Base-by-base conservation (phyloP, 2,329 filamentous ascomycete genomes). In the Cladosporium sp. region DNA sequence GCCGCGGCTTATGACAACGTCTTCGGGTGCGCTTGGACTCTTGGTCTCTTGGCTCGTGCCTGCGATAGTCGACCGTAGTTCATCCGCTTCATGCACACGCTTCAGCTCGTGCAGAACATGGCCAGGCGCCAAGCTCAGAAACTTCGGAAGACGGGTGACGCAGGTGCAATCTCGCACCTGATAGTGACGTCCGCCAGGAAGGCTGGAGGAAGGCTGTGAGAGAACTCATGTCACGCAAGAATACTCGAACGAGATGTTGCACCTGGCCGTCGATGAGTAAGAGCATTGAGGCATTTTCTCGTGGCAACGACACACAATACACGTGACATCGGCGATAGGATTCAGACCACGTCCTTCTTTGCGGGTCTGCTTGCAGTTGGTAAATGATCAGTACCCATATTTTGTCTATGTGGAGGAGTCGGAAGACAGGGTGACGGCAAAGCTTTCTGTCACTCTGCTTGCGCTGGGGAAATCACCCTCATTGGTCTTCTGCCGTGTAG, bases 321-420 rank as follows among this genome's bases (percentile, higher is more conserved):
- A 47, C 52, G 52, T 51, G 49, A 51, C 34, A 51, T 56, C 52
- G 52, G 52, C 52, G 52, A 49, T 56, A 56, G 52, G 52, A 56
- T 56, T 56, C 52, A 30, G 19, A 47, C 52, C 52, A 56, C 49
- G 22, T 43, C 30, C 5, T 38, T 28, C 20, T 17, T 15, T 47
- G 52, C 42, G 52, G 52, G 52, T 56, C 52, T 56, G 52, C 40
- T 38, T 37, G 42, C 40, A 37, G 30, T 28, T 49, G 34, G 34
- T 25, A 34, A 43, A 56, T 56, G 43, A 38, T 47, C 52, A 47
- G 40, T 56, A 30, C 51, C 51, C 51, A 40, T 40, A 40, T 19
- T 38, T 34, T 30, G n/a, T 49, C 42, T 38, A 56, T 56, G 52
- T 56, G 52, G 52, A 56, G 52, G 52, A 54, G 40, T 38, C 40